A percentile compares a stretch with the other conserved stretches of the same genome.
Conservation (phyloP, 306 rosid species). For the Sesbania bispinosa region DNA sequence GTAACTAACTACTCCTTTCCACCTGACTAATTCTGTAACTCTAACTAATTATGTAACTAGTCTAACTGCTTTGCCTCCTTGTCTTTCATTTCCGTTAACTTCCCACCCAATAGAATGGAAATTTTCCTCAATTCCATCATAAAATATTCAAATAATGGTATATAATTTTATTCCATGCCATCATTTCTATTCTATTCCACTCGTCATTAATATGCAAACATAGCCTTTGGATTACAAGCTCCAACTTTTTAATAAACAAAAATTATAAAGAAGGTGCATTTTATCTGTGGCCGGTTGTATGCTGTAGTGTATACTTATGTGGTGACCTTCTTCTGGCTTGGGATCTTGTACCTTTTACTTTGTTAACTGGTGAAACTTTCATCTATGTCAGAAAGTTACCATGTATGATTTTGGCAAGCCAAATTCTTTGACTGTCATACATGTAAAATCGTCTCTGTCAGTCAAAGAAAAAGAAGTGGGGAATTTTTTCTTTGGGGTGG, state of each 20-base stretch:
- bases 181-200: neutral
- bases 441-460: neutral
- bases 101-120: neutral
- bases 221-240: neutral
- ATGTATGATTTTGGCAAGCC: neutral
- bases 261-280: neutral
- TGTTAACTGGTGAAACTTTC: neutral
- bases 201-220: neutral
- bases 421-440: neutral
- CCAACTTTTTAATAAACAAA: neutral
- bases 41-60: neutral
- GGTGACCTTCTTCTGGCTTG: neutral
- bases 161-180: neutral
- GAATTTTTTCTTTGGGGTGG: neutral
- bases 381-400: neutral
- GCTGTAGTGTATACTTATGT: neutral
- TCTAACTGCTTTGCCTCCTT: too few species aligned
- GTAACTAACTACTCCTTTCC: neutral
- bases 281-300: neutral
- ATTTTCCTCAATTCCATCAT: neutral
- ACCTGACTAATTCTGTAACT: neutral
- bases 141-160: neutral
- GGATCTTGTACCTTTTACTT: neutral
- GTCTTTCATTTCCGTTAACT: neutral
- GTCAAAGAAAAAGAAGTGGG: neutral